Evolutionary conservation across 306 rosid species (phyloP).

Genomic region (Vicia sativa): DNA sequence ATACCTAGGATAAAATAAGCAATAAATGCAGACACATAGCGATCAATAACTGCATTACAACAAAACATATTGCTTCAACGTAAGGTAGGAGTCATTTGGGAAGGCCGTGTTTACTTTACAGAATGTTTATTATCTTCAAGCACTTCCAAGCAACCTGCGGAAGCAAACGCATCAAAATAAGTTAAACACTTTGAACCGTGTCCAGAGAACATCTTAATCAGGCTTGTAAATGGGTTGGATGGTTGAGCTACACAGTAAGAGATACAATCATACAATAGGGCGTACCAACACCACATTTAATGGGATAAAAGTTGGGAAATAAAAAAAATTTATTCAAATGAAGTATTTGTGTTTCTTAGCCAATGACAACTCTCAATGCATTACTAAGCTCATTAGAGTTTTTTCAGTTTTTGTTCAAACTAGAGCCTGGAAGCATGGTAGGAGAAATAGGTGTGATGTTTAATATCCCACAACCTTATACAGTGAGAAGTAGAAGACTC

Average conservation of each 20-base stretch:
- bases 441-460: constrained; percentile 84
- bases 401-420: constrained; percentile 62
- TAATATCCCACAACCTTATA: constrained; percentile 81
- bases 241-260: neutral
- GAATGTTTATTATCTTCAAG: constrained; percentile 13
- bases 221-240: constrained; percentile 6
- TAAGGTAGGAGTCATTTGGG: constrained; percentile 29
- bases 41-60: constrained; percentile 4
- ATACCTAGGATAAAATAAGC: constrained; percentile 22
- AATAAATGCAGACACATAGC: constrained; percentile 25
- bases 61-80: constrained; percentile 28
- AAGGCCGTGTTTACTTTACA: constrained; percentile 23
- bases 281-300: constrained; percentile 12
- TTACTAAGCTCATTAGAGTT: constrained; percentile 37
- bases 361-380: constrained; percentile 9
- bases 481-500: constrained; percentile 78
- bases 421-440: constrained; percentile 67
- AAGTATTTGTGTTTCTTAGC: constrained; percentile 28
- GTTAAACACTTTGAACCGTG: constrained; percentile 7
- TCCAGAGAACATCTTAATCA: constrained; percentile 15
- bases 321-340: constrained; percentile 5
- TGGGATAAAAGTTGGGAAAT: constrained; percentile 22
- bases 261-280: neutral
- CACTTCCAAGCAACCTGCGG: constrained; percentile 44
- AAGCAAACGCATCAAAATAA: constrained; percentile 31